Conservation (phyloP, 805 yeast species). For the Teunomyces funiuensis region DNA sequence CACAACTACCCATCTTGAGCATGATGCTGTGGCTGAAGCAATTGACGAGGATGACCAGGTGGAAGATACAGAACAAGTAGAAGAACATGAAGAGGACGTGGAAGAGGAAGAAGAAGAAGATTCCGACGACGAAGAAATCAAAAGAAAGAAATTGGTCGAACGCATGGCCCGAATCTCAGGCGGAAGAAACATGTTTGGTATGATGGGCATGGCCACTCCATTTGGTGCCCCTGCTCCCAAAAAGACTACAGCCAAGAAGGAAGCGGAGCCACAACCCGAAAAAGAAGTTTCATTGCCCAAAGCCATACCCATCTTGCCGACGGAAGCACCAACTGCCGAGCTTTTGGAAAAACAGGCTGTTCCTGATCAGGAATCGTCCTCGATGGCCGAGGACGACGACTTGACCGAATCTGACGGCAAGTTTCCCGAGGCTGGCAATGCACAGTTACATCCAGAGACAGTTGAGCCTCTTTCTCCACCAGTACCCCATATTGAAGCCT, state of each 20-base stretch:
- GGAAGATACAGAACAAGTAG: slow-evolving; percentile 9
- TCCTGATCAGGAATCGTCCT: slow-evolving; percentile 9
- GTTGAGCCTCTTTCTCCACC: slow-evolving; percentile 8
- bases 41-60: slow-evolving; percentile 16
- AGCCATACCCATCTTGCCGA: not conserved
- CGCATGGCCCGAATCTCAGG: slow-evolving; percentile 97
- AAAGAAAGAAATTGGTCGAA: slow-evolving; percentile 75
- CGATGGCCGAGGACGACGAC: slow-evolving; percentile 25
- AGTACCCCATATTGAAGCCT: slow-evolving; percentile 7
- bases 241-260: slow-evolving; percentile 5
- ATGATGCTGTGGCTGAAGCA: slow-evolving; percentile 14
- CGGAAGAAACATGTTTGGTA: slow-evolving; percentile 75
- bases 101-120: slow-evolving; percentile 54
- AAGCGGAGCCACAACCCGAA: not conserved
- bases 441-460: slow-evolving; percentile 8
- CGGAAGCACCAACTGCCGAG: not conserved
- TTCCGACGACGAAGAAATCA: slow-evolving; percentile 73
- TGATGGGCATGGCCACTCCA: slow-evolving; percentile 55
- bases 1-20: not conserved
- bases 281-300: no score
- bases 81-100: slow-evolving; percentile 15
- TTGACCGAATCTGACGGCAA: slow-evolving; percentile 18
- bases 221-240: slow-evolving; percentile 27
- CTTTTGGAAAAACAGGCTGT: not conserved
- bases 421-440: slow-evolving; percentile 13